Conservation (phyloP, 768 basidiomycete species). For the Sarcodon aspratus region DNA sequence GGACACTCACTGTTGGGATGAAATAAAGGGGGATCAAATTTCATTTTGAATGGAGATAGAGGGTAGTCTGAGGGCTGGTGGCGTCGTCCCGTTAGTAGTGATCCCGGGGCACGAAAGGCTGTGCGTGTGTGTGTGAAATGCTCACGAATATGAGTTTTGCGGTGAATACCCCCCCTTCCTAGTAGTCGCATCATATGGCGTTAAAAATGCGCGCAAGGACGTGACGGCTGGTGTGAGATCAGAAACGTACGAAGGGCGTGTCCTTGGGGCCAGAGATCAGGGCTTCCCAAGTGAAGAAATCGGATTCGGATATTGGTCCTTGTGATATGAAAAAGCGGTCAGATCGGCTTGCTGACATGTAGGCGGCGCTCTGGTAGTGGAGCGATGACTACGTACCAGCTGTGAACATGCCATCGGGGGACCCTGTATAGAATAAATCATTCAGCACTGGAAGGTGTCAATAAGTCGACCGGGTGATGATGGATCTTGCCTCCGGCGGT, state of each 20-base stretch:
- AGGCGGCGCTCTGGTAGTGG: not conserved
- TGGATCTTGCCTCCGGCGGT: conserved; percentile 52
- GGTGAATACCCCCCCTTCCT: conserved; percentile 94
- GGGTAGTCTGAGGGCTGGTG: conserved; percentile 85
- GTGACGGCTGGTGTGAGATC: not conserved
- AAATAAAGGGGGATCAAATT: conserved; percentile 92
- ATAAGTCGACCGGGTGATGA: not conserved
- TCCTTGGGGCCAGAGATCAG: conserved; percentile 90
- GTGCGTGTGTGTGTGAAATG: conserved; percentile 12
- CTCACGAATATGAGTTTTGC: conserved; percentile 89
- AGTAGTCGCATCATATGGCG: not conserved
- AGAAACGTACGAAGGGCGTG: conserved; percentile 72
- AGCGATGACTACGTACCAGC: conserved; percentile 43
- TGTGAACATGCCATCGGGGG: conserved; percentile 94
- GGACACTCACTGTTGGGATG: conserved; percentile 84
- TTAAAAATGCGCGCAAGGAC: not conserved
- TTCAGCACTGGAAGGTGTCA: too few relatives aligned
- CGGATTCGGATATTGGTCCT: conserved; percentile 86
- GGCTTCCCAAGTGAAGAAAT: conserved; percentile 96
- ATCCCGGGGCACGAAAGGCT: conserved; percentile 1
- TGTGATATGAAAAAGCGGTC: conserved; percentile 3
- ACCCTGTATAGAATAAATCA: conserved; percentile 31
- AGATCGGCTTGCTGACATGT: not conserved
- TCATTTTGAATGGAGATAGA: conserved; percentile 98
- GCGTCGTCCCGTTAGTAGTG: not conserved